These are phyloP conservation scores for Beauveria scarabaeidicola DNA, from an alignment of 2,329 filamentous ascomycete genomes.

Conservation along the genomic window DNA sequence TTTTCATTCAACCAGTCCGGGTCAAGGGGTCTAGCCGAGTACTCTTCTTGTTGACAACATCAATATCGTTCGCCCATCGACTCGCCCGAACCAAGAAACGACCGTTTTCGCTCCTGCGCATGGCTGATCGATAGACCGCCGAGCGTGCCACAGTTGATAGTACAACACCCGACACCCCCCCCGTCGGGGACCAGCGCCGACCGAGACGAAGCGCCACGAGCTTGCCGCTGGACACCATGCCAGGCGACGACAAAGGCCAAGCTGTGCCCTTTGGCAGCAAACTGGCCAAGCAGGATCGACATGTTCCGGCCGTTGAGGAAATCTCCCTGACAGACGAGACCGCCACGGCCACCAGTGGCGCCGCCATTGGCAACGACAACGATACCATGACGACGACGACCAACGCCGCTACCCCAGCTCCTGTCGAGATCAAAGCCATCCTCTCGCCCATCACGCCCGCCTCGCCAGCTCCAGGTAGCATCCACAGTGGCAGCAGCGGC, in stretches of 20 bases:
- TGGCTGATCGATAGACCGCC: conserved; percentile 1
- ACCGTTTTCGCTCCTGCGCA: neutral
- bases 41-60: neutral
- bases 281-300: neutral
- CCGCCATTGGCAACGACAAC: neutral
- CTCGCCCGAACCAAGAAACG: neutral
- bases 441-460: conserved; percentile 25
- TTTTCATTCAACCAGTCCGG: neutral
- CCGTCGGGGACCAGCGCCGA: neutral
- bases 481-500: conserved; percentile 19
- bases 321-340: neutral
- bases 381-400: neutral
- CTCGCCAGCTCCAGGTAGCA: conserved; percentile 23
- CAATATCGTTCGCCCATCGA: neutral
- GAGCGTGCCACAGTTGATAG: neutral
- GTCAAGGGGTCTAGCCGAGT: neutral
- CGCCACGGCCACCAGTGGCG: neutral
- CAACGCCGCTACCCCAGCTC: neutral
- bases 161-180: neutral
- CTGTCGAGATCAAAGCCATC: conserved; percentile 18
- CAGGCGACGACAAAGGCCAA: neutral
- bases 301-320: neutral
- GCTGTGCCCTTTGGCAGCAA: neutral
- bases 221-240: neutral
- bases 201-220: neutral